Evolutionary conservation across 768 basidiomycete genomes (phyloP), one percentile per base, ranked within the genome.

Genomic region (Scleroderma bovista): DNA sequence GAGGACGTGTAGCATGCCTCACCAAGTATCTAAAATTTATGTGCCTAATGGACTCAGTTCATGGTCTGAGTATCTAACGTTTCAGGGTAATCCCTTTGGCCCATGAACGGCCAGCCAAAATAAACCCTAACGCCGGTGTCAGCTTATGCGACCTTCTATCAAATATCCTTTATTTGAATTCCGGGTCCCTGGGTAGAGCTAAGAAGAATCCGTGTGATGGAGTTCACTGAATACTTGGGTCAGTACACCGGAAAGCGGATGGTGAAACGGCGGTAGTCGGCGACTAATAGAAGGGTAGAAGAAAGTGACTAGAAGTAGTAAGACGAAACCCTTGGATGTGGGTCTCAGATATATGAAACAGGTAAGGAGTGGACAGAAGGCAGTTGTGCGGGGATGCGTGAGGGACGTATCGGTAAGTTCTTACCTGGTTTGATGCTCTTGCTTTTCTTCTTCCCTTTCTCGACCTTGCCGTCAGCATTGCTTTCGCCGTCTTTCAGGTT

Each of bases 161-260:
- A 88, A 53, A 79, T 74, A 73, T 93, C 93, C 48, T 81, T 79
- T 67, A 96, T 78, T 59, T 80, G 86, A 65, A 96, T 93, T 15
- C 88, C 87, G n/a, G 93, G 93, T 16, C 91, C 91, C 58, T 86
- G 85, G 24, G 79, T 79, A 22, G 92, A 88, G 65, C 90, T 94
- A 36, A 96, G 78, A 59, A 90, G 75, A 20, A 93, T 86, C 56
- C 82, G 83, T n/a, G 72, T 76, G 60, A 96, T 89, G 9, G 82
- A 73, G 33, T 84, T 90, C 46, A 82, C 88, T 89, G 39, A 11
- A 44, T 32, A 33, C 7, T 15, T 36, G 9, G n/a, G 17, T 51
- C 39, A 42, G 32, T 33, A 41, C 24, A 6, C 31, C 37, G 12
- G 34, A 32, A 38, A 34, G 31, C 3, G 8, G 32, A 44, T 16